Evolutionary conservation across 257 asterid species (phyloP), one percentile per base, ranked within the genome.

Genomic region (Asclepias syriaca): DNA sequence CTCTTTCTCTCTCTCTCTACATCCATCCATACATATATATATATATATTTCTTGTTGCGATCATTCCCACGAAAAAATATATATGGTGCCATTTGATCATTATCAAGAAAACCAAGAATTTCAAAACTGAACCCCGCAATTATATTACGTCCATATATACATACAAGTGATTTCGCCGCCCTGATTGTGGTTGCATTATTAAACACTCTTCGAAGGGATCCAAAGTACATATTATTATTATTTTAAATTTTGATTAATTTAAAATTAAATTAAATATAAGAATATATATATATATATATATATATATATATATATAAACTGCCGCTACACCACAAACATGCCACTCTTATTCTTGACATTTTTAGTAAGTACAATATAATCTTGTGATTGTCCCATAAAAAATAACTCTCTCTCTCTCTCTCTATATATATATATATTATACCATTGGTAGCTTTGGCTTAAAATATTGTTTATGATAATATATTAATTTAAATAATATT

Each of bases 291-390:
- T 49, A 10, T 10, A 54, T 14, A 19, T 34, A 34, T 34, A 34
- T 34, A 34, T 22, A 75, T 3, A 48, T 69, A 24, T 48, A 10
- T 10, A 54, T 14, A 19, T 34, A 34, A 1, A 34, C 3, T 80
- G 84, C 79, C 81, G 81, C 46, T 72, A 75, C 74, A 64, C 67
- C 74, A 77, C 75, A 46, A 69, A 46, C 66, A 58, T 70, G 77
- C 70, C 45, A 24, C 71, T 66, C 39, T 75, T 46, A 58, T 68
- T 22, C 72, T 68, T 70, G 71, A 72, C 77, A 74, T 54, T 46
- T 43, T 66, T 45, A 56, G 39, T 34, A 34, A 34, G 54, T n/a
- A 10, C 13, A 49, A 14, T 49, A 14, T 3, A 27, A 19, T 65
- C 46, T 49, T 56, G 45, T 19, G 32, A 76, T 54, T 63, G 76